A percentile compares a stretch with the other conserved stretches of the same genome.
Conservation (phyloP, 345 rosid genomes). For the Barbarea vulgaris region DNA sequence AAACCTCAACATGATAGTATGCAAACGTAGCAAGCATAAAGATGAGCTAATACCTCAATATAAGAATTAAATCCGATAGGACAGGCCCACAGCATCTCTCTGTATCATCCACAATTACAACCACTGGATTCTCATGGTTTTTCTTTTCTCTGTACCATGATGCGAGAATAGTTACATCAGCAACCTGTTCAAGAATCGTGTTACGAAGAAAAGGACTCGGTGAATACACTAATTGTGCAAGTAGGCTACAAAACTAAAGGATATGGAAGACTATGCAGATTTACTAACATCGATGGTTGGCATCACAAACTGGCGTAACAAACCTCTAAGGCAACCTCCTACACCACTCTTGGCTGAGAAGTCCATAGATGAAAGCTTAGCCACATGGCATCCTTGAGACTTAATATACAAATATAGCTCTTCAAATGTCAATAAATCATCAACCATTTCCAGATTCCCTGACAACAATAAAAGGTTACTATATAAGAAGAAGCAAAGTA, state of each 20-base stretch:
- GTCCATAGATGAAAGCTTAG: conserved; percentile 86
- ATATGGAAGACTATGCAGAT: conserved; percentile 10
- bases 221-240: conserved; percentile 1
- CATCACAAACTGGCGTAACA: conserved; percentile 72
- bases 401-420: conserved; percentile 71
- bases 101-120: conserved; percentile 74
- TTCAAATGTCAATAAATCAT: conserved; percentile 79
- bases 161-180: conserved; percentile 74
- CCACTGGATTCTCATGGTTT: conserved; percentile 52
- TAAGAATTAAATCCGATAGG: conserved; percentile 75
- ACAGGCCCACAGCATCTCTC: conserved; percentile 81
- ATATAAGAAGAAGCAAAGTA: background rate
- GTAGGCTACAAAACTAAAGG: conserved; percentile 8
- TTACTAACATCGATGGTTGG: conserved; percentile 73
- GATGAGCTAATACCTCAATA: conserved; percentile 60
- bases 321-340: conserved; percentile 78
- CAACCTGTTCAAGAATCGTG: conserved; percentile 54
- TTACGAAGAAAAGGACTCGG: conserved; percentile 24
- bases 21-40: conserved; percentile 5
- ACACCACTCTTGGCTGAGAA: conserved; percentile 73
- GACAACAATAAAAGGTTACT: conserved; percentile 24
- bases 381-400: conserved; percentile 79
- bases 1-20: background rate
- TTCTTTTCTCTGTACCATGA: conserved; percentile 77
- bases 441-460: conserved; percentile 97